Evolutionary conservation across 2,329 filamentous ascomycete genomes (phyloP).

Genomic region (Fusarium coffeatum): DNA sequence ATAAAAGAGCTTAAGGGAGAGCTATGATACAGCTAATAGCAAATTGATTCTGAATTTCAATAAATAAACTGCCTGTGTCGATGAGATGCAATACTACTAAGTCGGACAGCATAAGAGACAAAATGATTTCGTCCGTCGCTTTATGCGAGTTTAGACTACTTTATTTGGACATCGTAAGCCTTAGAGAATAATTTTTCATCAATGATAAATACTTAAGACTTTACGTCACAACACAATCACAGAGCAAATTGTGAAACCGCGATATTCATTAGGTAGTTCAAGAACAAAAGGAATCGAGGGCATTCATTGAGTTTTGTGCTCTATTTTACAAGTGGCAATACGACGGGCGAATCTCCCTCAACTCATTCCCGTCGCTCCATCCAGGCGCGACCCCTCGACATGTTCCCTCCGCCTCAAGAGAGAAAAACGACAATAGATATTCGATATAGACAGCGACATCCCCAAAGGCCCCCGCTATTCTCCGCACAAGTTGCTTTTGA

Average conservation of each 20-base stretch:
- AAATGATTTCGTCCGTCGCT: not conserved
- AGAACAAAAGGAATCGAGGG: slow-evolving; percentile 70
- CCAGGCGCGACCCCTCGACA: slow-evolving; percentile 60
- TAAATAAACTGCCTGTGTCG: not conserved
- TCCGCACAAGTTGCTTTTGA: slow-evolving; percentile 47
- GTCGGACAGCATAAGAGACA: not conserved
- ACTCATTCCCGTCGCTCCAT: slow-evolving; percentile 58
- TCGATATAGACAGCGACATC: slow-evolving; percentile 63
- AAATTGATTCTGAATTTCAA: too few relatives aligned
- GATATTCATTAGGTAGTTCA: slow-evolving; percentile 17
- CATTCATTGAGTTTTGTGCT: slow-evolving; percentile 70
- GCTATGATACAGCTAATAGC: too few relatives aligned
- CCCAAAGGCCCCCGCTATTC: slow-evolving; percentile 50
- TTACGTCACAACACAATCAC: not conserved
- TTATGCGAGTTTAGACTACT: not conserved
- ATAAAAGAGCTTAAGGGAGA: too few relatives aligned
- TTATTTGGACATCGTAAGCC: not conserved
- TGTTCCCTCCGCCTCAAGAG: slow-evolving; percentile 60
- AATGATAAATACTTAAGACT: not conserved
- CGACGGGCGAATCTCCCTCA: slow-evolving; percentile 60
- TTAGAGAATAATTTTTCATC: not conserved
- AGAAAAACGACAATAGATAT: slow-evolving; percentile 59
- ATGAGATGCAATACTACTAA: not conserved
- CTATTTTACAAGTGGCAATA: slow-evolving; percentile 72
- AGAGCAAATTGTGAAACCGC: not conserved